Percentiles rank a stretch among this genome's conserved stretches.
Evolutionary conservation across 2,329 filamentous ascomycete genomes (phyloP).

Genomic region (Achaetomium macrosporum): DNA sequence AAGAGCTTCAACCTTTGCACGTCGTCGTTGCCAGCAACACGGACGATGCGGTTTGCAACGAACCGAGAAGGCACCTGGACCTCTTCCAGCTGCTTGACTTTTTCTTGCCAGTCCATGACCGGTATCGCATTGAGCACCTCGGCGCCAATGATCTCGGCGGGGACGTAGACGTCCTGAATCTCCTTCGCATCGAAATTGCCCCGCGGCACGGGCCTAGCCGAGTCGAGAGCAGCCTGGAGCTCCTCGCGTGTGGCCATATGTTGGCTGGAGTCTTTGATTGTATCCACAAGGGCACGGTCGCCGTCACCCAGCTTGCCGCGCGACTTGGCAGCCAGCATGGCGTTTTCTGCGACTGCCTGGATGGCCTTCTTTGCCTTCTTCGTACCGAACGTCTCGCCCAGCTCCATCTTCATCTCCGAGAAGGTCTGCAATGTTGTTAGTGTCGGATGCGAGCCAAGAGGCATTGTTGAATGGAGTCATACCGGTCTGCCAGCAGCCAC

Average conservation of each 20-base stretch:
- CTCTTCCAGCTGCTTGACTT: conserved; percentile 51
- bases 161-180: conserved; percentile 67
- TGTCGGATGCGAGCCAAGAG: neutral
- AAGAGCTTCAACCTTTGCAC: conserved; percentile 51
- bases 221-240: conserved; percentile 58
- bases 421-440: conserved; percentile 41
- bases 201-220: conserved; percentile 65
- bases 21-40: conserved; percentile 48
- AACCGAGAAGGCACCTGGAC: conserved; percentile 56
- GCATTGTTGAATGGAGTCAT: conserved; percentile 10
- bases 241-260: conserved; percentile 63
- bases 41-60: conserved; percentile 57
- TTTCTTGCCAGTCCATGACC: conserved; percentile 69
- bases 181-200: conserved; percentile 62
- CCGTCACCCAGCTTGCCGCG: conserved; percentile 48
- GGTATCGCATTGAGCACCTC: conserved; percentile 63
- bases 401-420: conserved; percentile 58
- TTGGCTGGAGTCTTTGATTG: conserved; percentile 55
- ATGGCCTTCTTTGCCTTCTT: conserved; percentile 79
- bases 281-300: conserved; percentile 55
- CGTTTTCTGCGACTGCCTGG: conserved; percentile 61
- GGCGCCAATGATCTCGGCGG: conserved; percentile 58
- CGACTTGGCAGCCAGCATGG: conserved; percentile 47
- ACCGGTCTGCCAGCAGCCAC: conserved; percentile 35
- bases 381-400: conserved; percentile 75